Evolutionary conservation across 805 yeast genomes (phyloP).

Genomic region (Nakazawaea peltata): DNA sequence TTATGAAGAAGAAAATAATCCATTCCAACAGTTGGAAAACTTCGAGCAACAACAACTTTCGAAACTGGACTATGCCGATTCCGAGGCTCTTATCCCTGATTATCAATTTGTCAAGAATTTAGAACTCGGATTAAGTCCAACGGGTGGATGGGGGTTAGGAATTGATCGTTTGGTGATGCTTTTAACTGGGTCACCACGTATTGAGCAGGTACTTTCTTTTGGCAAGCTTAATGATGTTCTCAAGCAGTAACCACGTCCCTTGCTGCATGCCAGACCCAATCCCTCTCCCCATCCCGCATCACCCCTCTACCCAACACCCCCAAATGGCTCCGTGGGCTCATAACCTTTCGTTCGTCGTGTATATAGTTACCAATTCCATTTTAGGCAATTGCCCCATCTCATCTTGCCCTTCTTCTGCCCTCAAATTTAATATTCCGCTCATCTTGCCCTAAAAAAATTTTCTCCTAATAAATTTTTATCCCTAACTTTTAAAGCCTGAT

Average conservation of each 20-base stretch:
- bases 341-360: too few species aligned
- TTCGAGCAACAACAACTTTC: conserved; percentile 50
- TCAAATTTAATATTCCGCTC: neutral
- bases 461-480: neutral
- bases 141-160: conserved; percentile 98
- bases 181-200: conserved; percentile 53
- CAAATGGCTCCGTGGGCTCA: too few species aligned
- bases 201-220: conserved; percentile 69
- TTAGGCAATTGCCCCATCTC: too few species aligned
- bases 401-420: too few species aligned
- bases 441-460: neutral
- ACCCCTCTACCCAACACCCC: too few species aligned
- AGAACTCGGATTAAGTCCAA: conserved; percentile 95
- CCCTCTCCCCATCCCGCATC: too few species aligned
- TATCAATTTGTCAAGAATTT: conserved; percentile 59
- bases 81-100: conserved; percentile 67
- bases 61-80: conserved; percentile 41
- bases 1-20: conserved; percentile 93
- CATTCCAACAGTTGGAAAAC: conserved; percentile 58
- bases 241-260: conserved; percentile 51
- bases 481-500: neutral
- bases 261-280: too few species aligned
- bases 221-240: conserved; percentile 68
- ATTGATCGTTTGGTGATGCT: conserved; percentile 84
- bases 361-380: too few species aligned